Percentiles rank a stretch among this genome's conserved stretches.
phyloP scores from a whole-genome alignment of 345 rosid genomes.

The Eucalyptus virginea region DNA sequence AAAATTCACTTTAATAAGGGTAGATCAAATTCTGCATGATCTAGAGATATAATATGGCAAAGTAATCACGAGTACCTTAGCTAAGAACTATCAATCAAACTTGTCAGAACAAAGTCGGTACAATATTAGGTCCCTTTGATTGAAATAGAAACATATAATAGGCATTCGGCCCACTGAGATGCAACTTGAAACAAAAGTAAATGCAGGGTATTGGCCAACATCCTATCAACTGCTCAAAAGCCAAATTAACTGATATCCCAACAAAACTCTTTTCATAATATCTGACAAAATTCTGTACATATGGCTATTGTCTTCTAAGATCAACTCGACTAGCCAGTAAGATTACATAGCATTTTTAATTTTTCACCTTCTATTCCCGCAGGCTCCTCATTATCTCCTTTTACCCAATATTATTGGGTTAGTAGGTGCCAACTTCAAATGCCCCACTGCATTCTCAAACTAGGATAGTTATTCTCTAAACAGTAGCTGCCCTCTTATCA shows the following conservation, averaged over 20 bases:
- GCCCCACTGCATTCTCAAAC: background rate
- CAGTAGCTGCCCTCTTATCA: conserved; percentile 34
- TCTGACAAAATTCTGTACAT: background rate
- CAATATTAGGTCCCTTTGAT: background rate
- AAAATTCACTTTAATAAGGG: background rate
- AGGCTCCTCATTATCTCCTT: background rate
- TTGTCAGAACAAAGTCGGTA: background rate
- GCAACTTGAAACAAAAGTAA: background rate
- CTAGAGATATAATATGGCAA: no score
- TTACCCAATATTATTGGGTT: background rate
- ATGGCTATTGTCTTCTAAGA: background rate
- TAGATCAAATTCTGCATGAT: background rate
- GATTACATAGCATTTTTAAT: background rate
- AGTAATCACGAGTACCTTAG: background rate
- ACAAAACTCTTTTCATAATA: background rate
- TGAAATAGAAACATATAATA: background rate
- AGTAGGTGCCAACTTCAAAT: background rate
- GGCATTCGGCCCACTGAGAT: background rate
- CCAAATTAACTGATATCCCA: background rate
- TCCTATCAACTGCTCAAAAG: background rate
- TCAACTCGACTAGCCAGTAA: background rate
- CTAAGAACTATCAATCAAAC: background rate
- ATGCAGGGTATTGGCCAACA: background rate
- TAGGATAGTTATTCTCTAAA: background rate
- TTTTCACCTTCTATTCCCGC: background rate